phyloP scores from a whole-genome alignment of 208 protist genomes.

The Phytomonas serpens region DNA sequence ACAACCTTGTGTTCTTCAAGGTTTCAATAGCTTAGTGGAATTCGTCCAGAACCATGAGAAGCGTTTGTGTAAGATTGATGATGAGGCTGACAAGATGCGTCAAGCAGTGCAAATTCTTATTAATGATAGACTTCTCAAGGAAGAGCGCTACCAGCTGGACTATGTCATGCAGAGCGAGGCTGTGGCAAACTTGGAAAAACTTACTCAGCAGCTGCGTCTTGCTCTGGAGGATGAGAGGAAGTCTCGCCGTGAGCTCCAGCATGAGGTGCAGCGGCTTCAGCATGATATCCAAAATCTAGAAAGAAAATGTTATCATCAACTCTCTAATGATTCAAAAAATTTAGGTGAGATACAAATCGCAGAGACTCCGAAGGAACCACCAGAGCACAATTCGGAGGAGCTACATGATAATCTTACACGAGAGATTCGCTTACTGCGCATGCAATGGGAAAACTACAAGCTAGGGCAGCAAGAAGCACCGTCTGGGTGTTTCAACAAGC shows the following conservation, averaged over 20 bases:
- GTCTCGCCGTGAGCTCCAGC: background rate
- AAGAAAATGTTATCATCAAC: background rate
- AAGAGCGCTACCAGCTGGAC: constrained; percentile 62
- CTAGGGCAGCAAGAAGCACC: background rate
- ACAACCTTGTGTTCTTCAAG: constrained; percentile 48
- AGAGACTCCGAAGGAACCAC: background rate
- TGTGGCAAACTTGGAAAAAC: background rate
- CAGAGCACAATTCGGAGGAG: background rate
- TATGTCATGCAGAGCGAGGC: constrained; percentile 9
- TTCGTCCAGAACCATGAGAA: constrained; percentile 14
- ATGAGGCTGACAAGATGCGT: constrained; percentile 21
- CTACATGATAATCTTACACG: background rate
- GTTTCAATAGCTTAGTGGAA: constrained; percentile 13
- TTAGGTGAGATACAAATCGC: background rate
- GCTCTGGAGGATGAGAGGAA: background rate
- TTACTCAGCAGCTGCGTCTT: background rate
- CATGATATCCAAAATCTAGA: background rate
- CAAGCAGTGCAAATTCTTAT: constrained; percentile 35
- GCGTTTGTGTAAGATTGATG: constrained; percentile 22
- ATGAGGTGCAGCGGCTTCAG: constrained; percentile 37
- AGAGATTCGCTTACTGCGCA: background rate
- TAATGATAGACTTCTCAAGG: constrained; percentile 46
- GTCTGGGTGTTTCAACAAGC: background rate
- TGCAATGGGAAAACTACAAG: background rate
- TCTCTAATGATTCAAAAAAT: background rate